Percentiles rank a stretch among this genome's conserved stretches.
Evolutionary conservation across 345 rosid genomes (phyloP).

Genomic region (Moringa oleifera): DNA sequence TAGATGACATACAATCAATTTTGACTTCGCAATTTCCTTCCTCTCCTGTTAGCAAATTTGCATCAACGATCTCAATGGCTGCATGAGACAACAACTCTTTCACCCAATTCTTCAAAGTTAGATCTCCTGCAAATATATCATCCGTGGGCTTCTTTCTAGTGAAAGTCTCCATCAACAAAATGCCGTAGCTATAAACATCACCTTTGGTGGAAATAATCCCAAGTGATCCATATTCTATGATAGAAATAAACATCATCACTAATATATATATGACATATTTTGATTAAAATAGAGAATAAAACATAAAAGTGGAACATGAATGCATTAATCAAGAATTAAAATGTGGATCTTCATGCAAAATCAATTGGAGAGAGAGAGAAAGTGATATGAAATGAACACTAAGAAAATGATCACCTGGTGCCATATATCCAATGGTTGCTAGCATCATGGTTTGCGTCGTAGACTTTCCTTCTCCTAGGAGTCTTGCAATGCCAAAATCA

Average conservation of each 20-base stretch:
- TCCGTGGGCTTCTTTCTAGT: slow-evolving; percentile 19
- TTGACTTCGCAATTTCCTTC: slow-evolving; percentile 5
- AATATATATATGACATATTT: too few species aligned
- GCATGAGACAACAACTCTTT: not conserved
- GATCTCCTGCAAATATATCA: slow-evolving; percentile 1
- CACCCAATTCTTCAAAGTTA: slow-evolving; percentile 19
- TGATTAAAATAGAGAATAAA: too few species aligned
- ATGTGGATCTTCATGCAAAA: too few species aligned
- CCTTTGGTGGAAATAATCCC: slow-evolving; percentile 9
- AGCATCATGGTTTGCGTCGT: slow-evolving; percentile 3
- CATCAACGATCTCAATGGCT: slow-evolving; percentile 1
- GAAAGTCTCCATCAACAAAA: slow-evolving; percentile 14
- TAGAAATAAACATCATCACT: too few species aligned
- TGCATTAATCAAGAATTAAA: too few species aligned
- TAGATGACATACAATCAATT: not conserved
- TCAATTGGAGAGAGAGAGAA: too few species aligned
- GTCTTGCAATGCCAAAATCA: slow-evolving; percentile 36
- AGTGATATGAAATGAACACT: too few species aligned
- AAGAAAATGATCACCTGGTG: slow-evolving; percentile 15
- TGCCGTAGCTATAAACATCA: slow-evolving; percentile 16
- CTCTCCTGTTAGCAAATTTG: slow-evolving; percentile 1
- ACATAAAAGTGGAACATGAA: too few species aligned
- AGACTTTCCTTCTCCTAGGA: not conserved
- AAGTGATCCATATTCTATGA: slow-evolving; percentile 14
- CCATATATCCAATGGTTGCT: slow-evolving; percentile 17